Percentiles rank a stretch among this genome's conserved stretches.
These are phyloP conservation scores for Aspergillus caelatus DNA, from an alignment of 2,329 filamentous ascomycete genomes.

Conservation along the genomic window DNA sequence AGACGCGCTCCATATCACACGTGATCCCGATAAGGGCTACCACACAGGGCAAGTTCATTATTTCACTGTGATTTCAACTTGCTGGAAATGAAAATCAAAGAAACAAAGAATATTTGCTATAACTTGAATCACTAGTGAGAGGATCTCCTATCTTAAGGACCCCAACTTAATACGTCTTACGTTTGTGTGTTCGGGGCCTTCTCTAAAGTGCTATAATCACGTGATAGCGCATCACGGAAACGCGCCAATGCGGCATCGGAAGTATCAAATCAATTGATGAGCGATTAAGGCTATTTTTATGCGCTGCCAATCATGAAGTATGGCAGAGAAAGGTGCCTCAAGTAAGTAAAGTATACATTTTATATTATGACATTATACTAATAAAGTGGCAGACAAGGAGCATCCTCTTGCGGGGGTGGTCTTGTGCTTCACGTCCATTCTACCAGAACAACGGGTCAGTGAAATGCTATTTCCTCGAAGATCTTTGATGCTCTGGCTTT, in stretches of 20 bases:
- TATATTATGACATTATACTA: conserved; percentile 18
- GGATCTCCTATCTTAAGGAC: background rate
- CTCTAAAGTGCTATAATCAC: background rate
- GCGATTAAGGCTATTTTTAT: conserved; percentile 9
- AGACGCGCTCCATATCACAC: conserved; percentile 23
- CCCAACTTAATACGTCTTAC: background rate
- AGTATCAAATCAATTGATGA: conserved; percentile 7
- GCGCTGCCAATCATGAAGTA: conserved; percentile 40
- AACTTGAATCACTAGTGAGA: background rate
- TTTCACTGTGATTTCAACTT: background rate
- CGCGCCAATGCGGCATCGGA: conserved; percentile 13
- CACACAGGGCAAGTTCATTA: background rate
- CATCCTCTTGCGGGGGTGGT: conserved; percentile 71
- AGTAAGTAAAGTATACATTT: conserved; percentile 30
- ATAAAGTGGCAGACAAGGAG: conserved; percentile 53
- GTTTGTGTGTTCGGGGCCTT: background rate
- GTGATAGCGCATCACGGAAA: conserved; percentile 5
- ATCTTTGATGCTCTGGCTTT: conserved; percentile 1
- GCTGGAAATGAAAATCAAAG: no score
- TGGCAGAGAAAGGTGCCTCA: conserved; percentile 39
- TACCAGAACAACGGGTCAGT: conserved; percentile 75
- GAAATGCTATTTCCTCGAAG: conserved; percentile 1
- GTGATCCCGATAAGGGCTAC: conserved; percentile 26
- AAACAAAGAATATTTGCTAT: background rate
- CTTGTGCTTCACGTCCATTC: conserved; percentile 85